These are phyloP conservation scores for Amaranthus palmeri DNA, from an alignment of 148 eudicot species.

Conservation along the genomic window DNA sequence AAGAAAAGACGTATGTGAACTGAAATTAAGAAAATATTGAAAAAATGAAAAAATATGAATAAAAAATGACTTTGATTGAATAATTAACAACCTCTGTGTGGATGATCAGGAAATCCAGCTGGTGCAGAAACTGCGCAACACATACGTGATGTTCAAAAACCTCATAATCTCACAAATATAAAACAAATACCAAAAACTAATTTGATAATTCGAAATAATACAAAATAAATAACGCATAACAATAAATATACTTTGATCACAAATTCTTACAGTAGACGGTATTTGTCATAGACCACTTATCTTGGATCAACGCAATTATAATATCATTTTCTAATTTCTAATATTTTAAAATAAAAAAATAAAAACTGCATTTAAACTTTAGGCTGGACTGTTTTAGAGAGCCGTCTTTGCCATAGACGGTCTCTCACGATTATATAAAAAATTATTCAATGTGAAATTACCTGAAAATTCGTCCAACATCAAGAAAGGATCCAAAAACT, in stretches of 20 bases:
- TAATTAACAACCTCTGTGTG: constrained; percentile 66
- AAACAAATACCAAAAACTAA: not conserved
- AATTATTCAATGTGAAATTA: not conserved
- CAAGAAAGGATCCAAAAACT: constrained; percentile 78
- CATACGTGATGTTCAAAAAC: not conserved
- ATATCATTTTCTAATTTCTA: no score
- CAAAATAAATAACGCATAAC: no score
- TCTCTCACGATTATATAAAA: no score
- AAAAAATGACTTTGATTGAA: not conserved
- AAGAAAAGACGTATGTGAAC: not conserved
- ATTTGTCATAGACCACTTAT: no score
- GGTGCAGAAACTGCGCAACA: constrained; percentile 69
- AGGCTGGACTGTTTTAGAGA: no score
- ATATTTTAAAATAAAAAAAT: not conserved
- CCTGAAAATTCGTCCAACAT: constrained; percentile 88
- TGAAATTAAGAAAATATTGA: not conserved
- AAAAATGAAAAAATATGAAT: no score
- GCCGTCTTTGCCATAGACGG: no score
- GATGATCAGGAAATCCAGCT: constrained; percentile 98
- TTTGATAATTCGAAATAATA: no score
- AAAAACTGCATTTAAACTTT: not conserved
- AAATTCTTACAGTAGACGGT: no score
- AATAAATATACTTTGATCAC: no score
- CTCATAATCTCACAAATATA: not conserved
- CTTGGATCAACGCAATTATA: no score